Conservation (phyloP, 768 basidiomycete genomes). For the Xerocomellus chrysenteron region DNA sequence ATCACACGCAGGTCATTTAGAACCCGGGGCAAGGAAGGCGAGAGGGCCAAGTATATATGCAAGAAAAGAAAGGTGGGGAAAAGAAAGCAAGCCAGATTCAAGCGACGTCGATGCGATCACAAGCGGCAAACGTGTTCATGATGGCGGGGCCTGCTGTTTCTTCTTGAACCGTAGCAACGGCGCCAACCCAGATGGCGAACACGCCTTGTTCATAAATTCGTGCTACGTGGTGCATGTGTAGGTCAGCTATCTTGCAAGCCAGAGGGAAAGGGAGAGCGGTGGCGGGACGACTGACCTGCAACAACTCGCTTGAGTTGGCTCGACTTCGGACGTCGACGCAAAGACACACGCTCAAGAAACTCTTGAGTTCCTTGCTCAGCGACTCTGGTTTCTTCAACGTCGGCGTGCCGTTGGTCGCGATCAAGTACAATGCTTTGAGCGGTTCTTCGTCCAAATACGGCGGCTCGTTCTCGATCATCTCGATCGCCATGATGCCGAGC, state of each 20-base stretch:
- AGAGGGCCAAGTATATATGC: slow-evolving; percentile 18
- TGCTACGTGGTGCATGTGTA: slow-evolving; percentile 56
- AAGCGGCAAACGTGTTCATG: slow-evolving; percentile 12
- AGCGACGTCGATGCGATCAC: not conserved
- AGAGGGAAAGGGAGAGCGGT: no score
- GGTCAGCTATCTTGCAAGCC: not conserved
- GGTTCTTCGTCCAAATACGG: slow-evolving; percentile 96
- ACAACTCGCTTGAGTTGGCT: slow-evolving; percentile 83
- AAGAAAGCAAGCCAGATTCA: not conserved
- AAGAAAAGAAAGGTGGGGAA: slow-evolving; percentile 4
- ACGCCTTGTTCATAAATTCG: slow-evolving; percentile 90
- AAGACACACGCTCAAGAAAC: slow-evolving; percentile 95
- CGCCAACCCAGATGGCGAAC: slow-evolving; percentile 77
- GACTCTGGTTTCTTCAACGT: slow-evolving; percentile 95
- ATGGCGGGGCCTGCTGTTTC: slow-evolving; percentile 50
- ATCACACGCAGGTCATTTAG: not conserved
- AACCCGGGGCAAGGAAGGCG: not conserved
- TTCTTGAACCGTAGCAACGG: slow-evolving; percentile 81
- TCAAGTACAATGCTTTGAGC: slow-evolving; percentile 89
- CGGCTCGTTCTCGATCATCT: slow-evolving; percentile 98
- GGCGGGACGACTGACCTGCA: slow-evolving; percentile 57
- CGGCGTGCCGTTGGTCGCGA: slow-evolving; percentile 98
- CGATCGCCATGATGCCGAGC: slow-evolving; percentile 96
- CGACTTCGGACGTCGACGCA: slow-evolving; percentile 95
- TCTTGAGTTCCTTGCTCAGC: slow-evolving; percentile 89